These are phyloP conservation scores for Leccinum fallax DNA, from an alignment of 1,284 basidiomycete species.

Conservation along the genomic window DNA sequence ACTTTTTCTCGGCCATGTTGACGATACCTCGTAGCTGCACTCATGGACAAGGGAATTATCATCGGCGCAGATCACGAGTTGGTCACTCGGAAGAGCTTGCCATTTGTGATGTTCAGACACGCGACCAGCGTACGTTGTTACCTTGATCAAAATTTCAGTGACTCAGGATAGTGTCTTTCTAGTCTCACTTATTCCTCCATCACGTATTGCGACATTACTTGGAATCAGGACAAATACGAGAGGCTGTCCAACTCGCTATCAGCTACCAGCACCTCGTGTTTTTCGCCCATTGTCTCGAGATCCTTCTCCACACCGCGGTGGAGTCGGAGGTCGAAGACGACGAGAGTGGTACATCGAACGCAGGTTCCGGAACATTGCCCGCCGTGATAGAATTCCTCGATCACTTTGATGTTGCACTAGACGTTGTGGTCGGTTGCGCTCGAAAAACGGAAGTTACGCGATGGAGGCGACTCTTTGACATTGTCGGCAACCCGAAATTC, in stretches of 20 bases:
- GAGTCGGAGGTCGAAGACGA: conserved; percentile 74
- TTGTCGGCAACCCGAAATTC: conserved; percentile 87
- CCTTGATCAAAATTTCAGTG: background rate
- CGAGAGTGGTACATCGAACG: conserved; percentile 32
- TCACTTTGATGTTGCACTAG: conserved; percentile 87
- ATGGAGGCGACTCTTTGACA: conserved; percentile 88
- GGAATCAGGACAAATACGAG: conserved; percentile 64
- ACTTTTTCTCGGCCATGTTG: conserved; percentile 5
- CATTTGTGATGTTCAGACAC: conserved; percentile 92
- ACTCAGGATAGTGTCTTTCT: conserved; percentile 9
- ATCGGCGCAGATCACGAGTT: conserved; percentile 94
- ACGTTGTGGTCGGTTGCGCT: conserved; percentile 95
- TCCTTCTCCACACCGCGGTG: conserved; percentile 90
- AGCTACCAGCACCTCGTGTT: conserved; percentile 90
- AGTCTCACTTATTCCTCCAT: conserved; percentile 95
- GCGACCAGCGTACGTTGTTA: conserved; percentile 74
- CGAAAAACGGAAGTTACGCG: conserved; percentile 94
- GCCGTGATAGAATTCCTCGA: conserved; percentile 90
- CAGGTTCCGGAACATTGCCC: conserved; percentile 48
- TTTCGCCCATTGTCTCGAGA: conserved; percentile 93
- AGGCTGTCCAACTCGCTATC: conserved; percentile 85
- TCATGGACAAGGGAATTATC: conserved; percentile 98
- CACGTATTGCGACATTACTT: conserved; percentile 90
- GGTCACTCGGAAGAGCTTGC: conserved; percentile 73
- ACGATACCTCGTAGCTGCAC: conserved; percentile 62